Evolutionary conservation across 352 stramenopile species (phyloP), one percentile per base, ranked within the genome.

Genomic region (Phytopythium mirpurense): DNA sequence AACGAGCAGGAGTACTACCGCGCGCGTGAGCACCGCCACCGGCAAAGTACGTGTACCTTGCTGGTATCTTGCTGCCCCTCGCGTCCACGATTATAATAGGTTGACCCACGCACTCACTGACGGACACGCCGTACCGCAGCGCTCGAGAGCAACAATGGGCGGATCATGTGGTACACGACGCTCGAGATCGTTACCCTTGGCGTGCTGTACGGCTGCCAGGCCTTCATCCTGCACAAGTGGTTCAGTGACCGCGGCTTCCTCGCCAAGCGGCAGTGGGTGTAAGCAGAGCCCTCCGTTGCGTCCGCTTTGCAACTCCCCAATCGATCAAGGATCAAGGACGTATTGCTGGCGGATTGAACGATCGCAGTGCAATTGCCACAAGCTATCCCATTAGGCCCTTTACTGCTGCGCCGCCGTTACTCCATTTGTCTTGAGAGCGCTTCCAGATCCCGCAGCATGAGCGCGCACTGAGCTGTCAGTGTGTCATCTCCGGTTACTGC

Each of bases 1-100:
- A 86, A 80, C 50, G 83, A 93, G 51, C 83, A 91, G 57, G 72
- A 79, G 37, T 91, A 90, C 68, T 88, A 90, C 66, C 73, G 75
- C 31, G 60, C 70, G 11, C 70, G 79, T 40, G 78, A 88, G 51
- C 72, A 72, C 49, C 79, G 83, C 31, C 83, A 93, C 57, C 70
- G 79, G 41, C 69, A 81, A 50, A 93, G 81, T 91, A 82, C 51
- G 76, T 29, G 14, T 24, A 32, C 51, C 21, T 42, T 49, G 34
- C 45, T 24, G 49, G 15, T 48, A 19, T 8, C n/a, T 50, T n/a
- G n/a, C n/a, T n/a, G n/a, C n/a, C n/a, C n/a, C n/a, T n/a, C n/a
- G n/a, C n/a, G n/a, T n/a, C n/a, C n/a, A n/a, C n/a, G n/a, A n/a
- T n/a, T n/a, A n/a, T n/a, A n/a, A n/a, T 32, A 5, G 5, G 29